phyloP scores from a whole-genome alignment of 257 asterid genomes.

The Fraxinus anomala region DNA sequence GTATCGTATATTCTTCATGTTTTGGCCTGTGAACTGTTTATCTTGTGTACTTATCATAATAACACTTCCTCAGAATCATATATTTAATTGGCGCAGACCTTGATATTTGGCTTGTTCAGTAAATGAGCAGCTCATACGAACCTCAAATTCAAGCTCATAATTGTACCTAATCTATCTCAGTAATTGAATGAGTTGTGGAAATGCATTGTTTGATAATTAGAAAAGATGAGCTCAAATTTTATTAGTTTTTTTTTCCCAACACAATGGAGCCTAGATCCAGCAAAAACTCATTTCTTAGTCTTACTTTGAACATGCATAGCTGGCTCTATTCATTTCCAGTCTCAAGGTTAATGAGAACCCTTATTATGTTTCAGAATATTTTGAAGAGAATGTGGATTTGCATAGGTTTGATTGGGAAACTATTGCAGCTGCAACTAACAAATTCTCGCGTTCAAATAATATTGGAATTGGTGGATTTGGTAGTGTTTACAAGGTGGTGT shows the following conservation, averaged over 20 bases:
- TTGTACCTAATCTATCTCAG: neutral
- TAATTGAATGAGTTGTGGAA: neutral
- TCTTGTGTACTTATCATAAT: neutral
- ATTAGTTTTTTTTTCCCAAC: neutral
- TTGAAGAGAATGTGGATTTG: conserved; percentile 5
- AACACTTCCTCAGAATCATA: neutral
- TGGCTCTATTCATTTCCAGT: neutral
- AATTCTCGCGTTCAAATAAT: conserved; percentile 22
- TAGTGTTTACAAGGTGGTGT: conserved; percentile 26
- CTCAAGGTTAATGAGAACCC: neutral
- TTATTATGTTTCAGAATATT: conserved; percentile 13
- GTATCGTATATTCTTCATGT: neutral
- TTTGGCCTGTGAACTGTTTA: neutral
- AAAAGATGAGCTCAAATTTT: neutral
- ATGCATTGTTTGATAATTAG: neutral
- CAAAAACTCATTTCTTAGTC: neutral
- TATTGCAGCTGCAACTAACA: conserved; percentile 28
- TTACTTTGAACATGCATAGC: neutral
- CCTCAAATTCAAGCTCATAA: neutral
- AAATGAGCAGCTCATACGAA: neutral
- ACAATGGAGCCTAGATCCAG: neutral
- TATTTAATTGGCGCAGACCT: neutral
- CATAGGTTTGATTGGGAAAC: conserved; percentile 22
- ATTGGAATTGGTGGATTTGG: conserved; percentile 14
- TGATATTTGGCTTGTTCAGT: neutral